Conservation (phyloP, 371 early-diverging fungal genomes). For the Zancudomyces culisetae region DNA sequence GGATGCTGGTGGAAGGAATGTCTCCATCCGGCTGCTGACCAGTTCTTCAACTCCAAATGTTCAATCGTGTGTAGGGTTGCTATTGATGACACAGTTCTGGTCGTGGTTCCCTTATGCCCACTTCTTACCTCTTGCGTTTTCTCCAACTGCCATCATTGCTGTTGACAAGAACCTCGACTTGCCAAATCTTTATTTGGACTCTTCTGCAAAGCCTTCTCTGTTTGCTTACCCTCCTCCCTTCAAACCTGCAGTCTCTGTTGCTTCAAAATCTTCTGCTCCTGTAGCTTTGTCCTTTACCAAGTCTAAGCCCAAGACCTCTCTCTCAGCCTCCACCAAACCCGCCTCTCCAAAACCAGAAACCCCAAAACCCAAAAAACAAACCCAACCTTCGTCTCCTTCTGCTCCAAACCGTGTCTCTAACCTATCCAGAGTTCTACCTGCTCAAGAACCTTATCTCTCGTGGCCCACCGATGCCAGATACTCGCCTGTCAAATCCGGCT, state of each 20-base stretch:
- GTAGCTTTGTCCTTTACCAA: slow-evolving; percentile 90
- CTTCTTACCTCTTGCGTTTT: slow-evolving; percentile 81
- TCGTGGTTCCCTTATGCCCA: slow-evolving; percentile 98
- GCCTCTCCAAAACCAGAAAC: slow-evolving; percentile 12
- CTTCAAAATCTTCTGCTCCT: slow-evolving; percentile 42
- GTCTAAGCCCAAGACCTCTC: slow-evolving; percentile 65
- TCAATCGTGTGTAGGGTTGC: slow-evolving; percentile 90
- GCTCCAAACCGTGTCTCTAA: slow-evolving; percentile 28
- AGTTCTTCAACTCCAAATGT: slow-evolving; percentile 75
- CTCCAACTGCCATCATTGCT: slow-evolving; percentile 88
- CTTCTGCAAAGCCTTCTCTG: slow-evolving; percentile 65
- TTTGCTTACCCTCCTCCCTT: slow-evolving; percentile 65
- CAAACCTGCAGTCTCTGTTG: slow-evolving; percentile 9
- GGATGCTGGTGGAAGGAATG: slow-evolving; percentile 95
- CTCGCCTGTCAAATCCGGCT: slow-evolving; percentile 61
- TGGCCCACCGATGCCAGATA: slow-evolving; percentile 74
- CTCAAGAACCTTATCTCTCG: slow-evolving; percentile 62
- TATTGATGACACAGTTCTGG: slow-evolving; percentile 97
- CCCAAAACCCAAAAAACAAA: slow-evolving; percentile 23
- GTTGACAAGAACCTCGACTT: slow-evolving; percentile 69
- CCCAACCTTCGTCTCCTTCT: neutral
- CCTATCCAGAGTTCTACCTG: slow-evolving; percentile 71
- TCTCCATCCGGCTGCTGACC: slow-evolving; percentile 79
- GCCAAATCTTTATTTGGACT: slow-evolving; percentile 70
- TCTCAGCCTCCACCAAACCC: slow-evolving; percentile 54